Conservation (phyloP, 208 protist genomes). For the Leishmania turanica region DNA sequence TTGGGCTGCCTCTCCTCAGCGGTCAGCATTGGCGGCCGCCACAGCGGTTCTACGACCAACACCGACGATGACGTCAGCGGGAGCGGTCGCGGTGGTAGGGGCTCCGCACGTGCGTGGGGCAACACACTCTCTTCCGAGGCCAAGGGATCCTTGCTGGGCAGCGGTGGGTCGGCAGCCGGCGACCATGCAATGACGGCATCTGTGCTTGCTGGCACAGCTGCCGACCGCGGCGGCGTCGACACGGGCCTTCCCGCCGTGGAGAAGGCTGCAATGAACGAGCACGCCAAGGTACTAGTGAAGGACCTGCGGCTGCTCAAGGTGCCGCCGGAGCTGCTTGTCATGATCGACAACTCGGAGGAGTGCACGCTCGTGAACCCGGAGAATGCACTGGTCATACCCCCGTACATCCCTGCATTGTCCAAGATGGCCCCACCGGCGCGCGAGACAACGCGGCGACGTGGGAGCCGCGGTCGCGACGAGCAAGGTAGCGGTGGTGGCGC, state of each 20-base stretch:
- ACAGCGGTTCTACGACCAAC: constrained; percentile 8
- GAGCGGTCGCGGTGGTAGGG: neutral
- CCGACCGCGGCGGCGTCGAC: neutral
- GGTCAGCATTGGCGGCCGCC: neutral
- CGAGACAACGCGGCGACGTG: constrained; percentile 4
- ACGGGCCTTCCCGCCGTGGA: neutral
- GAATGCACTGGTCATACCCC: constrained; percentile 79
- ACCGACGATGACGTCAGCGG: constrained; percentile 8
- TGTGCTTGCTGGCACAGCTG: neutral
- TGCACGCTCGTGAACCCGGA: constrained; percentile 78
- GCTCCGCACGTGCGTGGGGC: neutral
- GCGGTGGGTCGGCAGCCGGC: neutral
- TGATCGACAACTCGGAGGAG: constrained; percentile 89
- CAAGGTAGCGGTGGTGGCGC: neutral
- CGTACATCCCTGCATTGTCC: constrained; percentile 68
- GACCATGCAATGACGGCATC: neutral
- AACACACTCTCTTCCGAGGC: neutral
- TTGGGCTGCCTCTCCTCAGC: neutral
- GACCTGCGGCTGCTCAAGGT: constrained; percentile 85
- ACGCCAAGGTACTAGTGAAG: constrained; percentile 76
- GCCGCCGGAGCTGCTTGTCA: constrained; percentile 80
- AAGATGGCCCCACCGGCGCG: neutral
- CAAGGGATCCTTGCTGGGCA: neutral
- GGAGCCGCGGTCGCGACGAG: neutral
- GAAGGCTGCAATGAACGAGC: constrained; percentile 40